Evolutionary conservation across 2,329 filamentous ascomycete species (phyloP), one percentile per base, ranked within the genome.

Genomic region (Chalaropsis ovoidea): DNA sequence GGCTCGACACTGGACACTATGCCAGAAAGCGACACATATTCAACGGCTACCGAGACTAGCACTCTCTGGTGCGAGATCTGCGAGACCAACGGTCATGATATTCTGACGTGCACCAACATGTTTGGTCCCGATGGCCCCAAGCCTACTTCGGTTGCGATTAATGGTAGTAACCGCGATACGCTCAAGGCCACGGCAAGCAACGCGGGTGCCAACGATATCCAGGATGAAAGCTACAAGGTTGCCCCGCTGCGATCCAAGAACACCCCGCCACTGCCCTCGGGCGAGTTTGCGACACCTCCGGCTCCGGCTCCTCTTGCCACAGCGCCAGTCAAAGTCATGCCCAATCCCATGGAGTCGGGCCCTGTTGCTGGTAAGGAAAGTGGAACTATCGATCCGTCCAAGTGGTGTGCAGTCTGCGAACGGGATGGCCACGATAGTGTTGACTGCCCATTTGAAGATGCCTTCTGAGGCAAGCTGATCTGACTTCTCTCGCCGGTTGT

Each of bases 381-480:
- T 65, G 88, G 88, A 0, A 78, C 89, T 60, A 80, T 93, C 69
- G 90, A 97, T 71, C 84, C 86, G 65, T 83, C 87, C 68, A 96
- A 96, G 77, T 99, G 94, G 94, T 99, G 94, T 76, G 94, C 94
- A 17, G 80, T 97, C 56, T 99, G 94, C 74, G 94, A 99, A 79
- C 85, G 90, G 68, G 94, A 99, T 72, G 94, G 94, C 15, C 94
- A 99, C 74, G 89, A 96, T 75, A 96, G 93, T 72, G 92, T 95
- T 68, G 90, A 95, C 75, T 96, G 92, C 76, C 91, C 92, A 13
- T 88, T 95, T 75, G 92, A 96, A 76, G 90, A 95, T 75, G 85
- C 85, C 39, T 88, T 86, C 69, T 86, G 77, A 74, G 65, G 27
- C 54, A 31, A 31, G 27, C n/a, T 42, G 7, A 42, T 19, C 15